A percentile compares a stretch with the other conserved stretches of the same genome.
Evolutionary conservation across 2,329 filamentous ascomycete species (phyloP).

Genomic region (Tolypocladium cylindrosporum): DNA sequence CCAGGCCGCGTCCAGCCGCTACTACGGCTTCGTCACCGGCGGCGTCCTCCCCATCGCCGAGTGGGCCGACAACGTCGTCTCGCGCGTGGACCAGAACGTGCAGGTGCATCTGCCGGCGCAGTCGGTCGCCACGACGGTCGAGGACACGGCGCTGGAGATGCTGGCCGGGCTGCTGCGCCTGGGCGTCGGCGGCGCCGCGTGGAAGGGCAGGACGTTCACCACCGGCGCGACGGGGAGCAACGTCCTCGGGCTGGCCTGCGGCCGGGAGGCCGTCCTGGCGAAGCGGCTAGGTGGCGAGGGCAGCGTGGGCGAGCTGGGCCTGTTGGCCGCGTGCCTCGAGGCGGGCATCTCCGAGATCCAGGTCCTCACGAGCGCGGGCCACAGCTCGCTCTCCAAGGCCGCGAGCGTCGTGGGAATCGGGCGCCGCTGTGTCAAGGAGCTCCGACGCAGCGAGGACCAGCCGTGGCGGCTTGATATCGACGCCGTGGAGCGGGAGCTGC

Average conservation of each 20-base stretch:
- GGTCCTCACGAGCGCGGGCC: slow-evolving; percentile 70
- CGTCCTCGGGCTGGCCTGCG: slow-evolving; percentile 62
- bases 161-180: slow-evolving; percentile 58
- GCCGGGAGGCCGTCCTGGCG: slow-evolving; percentile 52
- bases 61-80: slow-evolving; percentile 77
- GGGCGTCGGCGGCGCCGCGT: slow-evolving; percentile 28
- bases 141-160: slow-evolving; percentile 61
- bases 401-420: slow-evolving; percentile 76
- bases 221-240: slow-evolving; percentile 67
- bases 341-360: slow-evolving; percentile 60
- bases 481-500: slow-evolving; percentile 51
- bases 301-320: slow-evolving; percentile 58
- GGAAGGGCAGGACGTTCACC: slow-evolving; percentile 46
- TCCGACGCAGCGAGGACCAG: slow-evolving; percentile 39
- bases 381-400: slow-evolving; percentile 78
- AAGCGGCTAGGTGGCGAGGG: slow-evolving; percentile 16
- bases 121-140: slow-evolving; percentile 65
- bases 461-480: slow-evolving; percentile 63
- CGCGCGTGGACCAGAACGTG: slow-evolving; percentile 72
- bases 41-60: slow-evolving; percentile 69
- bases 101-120: slow-evolving; percentile 72
- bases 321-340: slow-evolving; percentile 54
- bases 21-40: slow-evolving; percentile 87
- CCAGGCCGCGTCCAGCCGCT: slow-evolving; percentile 54
- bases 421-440: slow-evolving; percentile 52